Percentiles rank a stretch among this genome's conserved stretches.
Evolutionary conservation across 1,284 basidiomycete species (phyloP).

Genomic region (Athelia psychrophila): DNA sequence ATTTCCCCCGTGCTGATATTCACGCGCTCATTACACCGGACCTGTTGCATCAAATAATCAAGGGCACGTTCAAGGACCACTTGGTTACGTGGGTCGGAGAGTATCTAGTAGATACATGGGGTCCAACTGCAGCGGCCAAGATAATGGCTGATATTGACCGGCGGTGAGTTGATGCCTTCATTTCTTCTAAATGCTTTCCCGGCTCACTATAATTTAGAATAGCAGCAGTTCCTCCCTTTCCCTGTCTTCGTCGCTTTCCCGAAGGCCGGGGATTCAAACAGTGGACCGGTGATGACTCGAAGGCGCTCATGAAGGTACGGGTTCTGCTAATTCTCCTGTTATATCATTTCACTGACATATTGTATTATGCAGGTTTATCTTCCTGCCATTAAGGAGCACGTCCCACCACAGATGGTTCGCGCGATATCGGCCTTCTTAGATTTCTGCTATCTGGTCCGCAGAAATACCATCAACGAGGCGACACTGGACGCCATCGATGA

Average conservation of each 20-base stretch:
- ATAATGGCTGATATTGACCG: neutral
- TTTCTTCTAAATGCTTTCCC: neutral
- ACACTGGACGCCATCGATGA: constrained; percentile 9
- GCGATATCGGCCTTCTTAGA: constrained; percentile 5
- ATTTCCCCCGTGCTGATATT: constrained; percentile 9
- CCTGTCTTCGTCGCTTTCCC: constrained; percentile 4
- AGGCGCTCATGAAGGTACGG: constrained; percentile 11
- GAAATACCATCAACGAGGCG: neutral
- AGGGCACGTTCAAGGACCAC: constrained; percentile 18
- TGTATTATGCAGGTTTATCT: neutral
- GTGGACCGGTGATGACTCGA: constrained; percentile 32
- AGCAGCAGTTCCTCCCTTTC: neutral
- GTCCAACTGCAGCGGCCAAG: neutral
- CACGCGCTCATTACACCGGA: constrained; percentile 12
- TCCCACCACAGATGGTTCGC: constrained; percentile 1
- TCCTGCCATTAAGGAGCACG: neutral
- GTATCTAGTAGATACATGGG: constrained; percentile 2
- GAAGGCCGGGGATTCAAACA: constrained; percentile 7
- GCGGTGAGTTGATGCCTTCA: neutral
- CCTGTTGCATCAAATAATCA: constrained; percentile 15
- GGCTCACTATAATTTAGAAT: neutral
- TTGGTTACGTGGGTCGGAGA: constrained; percentile 8
- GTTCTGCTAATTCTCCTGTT: too few relatives aligned
- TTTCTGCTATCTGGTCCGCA: constrained; percentile 12
- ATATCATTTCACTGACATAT: constrained; percentile 4